phyloP scores from a whole-genome alignment of 208 protist genomes.

The Trypanosoma caninum region DNA sequence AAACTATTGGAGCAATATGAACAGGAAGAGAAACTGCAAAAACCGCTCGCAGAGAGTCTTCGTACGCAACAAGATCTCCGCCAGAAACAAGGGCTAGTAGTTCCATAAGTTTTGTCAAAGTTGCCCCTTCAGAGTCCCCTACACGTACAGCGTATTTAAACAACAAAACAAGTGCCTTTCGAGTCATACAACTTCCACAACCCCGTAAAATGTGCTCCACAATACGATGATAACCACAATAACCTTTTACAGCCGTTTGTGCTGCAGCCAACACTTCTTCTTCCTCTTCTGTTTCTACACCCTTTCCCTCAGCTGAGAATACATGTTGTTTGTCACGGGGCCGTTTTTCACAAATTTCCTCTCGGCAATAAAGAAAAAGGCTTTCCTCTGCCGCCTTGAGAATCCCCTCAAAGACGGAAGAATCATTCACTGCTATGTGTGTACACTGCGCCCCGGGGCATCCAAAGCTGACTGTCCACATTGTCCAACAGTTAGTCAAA shows the following conservation, averaged over 20 bases:
- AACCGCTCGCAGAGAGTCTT: slow-evolving; percentile 8
- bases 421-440: background rate
- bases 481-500: slow-evolving; percentile 17
- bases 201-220: slow-evolving; percentile 13
- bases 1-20: slow-evolving; percentile 19
- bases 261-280: background rate
- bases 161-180: slow-evolving; percentile 4
- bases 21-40: slow-evolving; percentile 19
- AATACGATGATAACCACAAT: slow-evolving; percentile 20
- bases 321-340: background rate
- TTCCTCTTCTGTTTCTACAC: background rate
- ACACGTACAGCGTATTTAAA: slow-evolving; percentile 16
- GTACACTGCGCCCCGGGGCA: background rate
- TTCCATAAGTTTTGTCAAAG: slow-evolving; percentile 18
- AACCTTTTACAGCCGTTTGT: background rate
- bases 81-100: slow-evolving; percentile 1
- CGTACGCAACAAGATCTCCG: slow-evolving; percentile 1
- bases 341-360: background rate
- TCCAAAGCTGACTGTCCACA: background rate
- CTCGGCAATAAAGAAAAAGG: background rate
- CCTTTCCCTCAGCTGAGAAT: too few relatives aligned
- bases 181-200: slow-evolving; percentile 2
- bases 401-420: background rate
- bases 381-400: slow-evolving; percentile 9
- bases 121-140: slow-evolving; percentile 20